Base-by-base conservation (phyloP, 371 early-diverging fungal genomes). In the Mucor circinelloides region DNA sequence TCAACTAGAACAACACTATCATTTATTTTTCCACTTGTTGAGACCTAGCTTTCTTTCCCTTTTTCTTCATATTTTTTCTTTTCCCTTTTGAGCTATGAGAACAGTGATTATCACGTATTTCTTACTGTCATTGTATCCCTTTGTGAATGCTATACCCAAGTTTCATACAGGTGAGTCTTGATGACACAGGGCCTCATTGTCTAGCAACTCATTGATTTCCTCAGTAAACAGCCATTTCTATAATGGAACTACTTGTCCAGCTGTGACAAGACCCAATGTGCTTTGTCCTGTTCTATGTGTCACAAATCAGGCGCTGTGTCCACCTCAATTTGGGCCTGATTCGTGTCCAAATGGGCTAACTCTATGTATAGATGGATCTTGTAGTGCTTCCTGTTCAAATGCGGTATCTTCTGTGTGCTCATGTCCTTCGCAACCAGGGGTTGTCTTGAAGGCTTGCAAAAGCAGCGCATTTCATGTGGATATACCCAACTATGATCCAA, bases 201-300 rank as follows among this genome's bases (percentile, higher is more conserved):
- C 2, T 13, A 6, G 23, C 15, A 54, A 36, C 12, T 56, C 21
- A 62, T 31, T 17, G n/a, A n/a, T 30, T 1, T 21, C 3, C 19
- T 36, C 21, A 77, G 78, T 74, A 4, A 77, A 77, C 50, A 64
- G 54, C 31, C 31, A 50, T 48, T 77, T 59, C 38, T 23, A 74
- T 25, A 77, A 77, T 38, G 78, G 78, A 7, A 77, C 78, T 9
- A 36, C 60, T 25, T 77, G 78, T 54, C 78, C 78, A 31, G 58
- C 68, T 23, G 46, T 67, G 7, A 74, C 75, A 10, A 48, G 61
- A 55, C 34, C 63, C 15, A 66, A 75, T 19, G 69, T 71, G 2
- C 27, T 54, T 2, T 78, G 78, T 44, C 78, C 78, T 25, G 42
- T 59, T 2, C 48, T 78, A 12, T 78, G 78, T 54, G 75, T 73